Conservation (phyloP, 371 early-diverging fungal genomes). For the Sporodiniella umbellata region DNA sequence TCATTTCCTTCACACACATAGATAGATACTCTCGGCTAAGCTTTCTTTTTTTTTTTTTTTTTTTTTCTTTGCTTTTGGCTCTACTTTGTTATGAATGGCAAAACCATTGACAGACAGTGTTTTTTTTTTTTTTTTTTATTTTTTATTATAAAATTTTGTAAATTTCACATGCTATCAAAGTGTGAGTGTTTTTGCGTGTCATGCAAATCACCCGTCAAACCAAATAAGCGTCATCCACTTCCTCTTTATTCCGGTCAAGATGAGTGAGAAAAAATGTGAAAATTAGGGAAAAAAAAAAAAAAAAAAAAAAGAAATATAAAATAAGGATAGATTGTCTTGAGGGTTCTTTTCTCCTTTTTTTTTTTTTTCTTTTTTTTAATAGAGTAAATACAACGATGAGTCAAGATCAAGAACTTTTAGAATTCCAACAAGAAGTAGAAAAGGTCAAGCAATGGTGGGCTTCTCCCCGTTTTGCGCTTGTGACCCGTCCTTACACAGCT, state of each 20-base stretch:
- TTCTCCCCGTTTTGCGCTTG: slow-evolving; percentile 75
- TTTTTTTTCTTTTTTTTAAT: slow-evolving; percentile 2
- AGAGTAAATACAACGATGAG: slow-evolving; percentile 13
- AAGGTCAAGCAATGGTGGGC: slow-evolving; percentile 91
- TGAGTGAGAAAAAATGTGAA: too few relatives aligned
- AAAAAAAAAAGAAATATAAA: slow-evolving; percentile 4
- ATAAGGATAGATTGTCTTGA: slow-evolving; percentile 2
- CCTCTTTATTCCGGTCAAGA: background rate
- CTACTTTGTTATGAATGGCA: too few relatives aligned
- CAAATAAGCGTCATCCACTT: background rate
- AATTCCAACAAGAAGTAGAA: slow-evolving; percentile 75
- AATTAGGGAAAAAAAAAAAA: too few relatives aligned
- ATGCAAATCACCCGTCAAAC: background rate
- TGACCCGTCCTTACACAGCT: slow-evolving; percentile 91
- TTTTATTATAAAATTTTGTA: too few relatives aligned
- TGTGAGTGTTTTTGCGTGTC: slow-evolving; percentile 2
- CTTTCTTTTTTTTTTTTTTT: background rate
- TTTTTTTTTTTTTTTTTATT: too few relatives aligned
- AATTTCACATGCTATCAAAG: background rate
- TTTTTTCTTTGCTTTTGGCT: background rate
- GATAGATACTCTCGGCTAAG: too few relatives aligned
- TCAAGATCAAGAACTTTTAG: slow-evolving; percentile 58
- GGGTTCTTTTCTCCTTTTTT: background rate
- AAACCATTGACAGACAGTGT: too few relatives aligned
- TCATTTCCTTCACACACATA: background rate